phyloP scores from a whole-genome alignment of 495 filamentous ascomycete species.

The Xylaria sp. region DNA sequence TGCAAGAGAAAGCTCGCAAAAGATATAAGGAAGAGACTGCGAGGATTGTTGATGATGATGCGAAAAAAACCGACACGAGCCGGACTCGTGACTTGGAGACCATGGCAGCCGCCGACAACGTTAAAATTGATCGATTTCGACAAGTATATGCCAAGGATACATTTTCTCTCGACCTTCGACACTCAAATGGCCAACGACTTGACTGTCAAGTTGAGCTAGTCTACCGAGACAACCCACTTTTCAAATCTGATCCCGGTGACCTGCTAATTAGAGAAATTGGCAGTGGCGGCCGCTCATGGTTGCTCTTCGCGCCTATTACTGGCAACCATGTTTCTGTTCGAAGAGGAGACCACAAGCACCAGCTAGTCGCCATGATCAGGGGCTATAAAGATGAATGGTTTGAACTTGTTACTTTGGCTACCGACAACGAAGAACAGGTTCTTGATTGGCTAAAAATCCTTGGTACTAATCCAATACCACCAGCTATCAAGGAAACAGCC shows the following conservation, averaged over 20 bases:
- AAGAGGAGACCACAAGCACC: constrained; percentile 69
- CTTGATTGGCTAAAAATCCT: constrained; percentile 88
- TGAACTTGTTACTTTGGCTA: constrained; percentile 75
- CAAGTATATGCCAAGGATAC: constrained; percentile 87
- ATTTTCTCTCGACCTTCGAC: constrained; percentile 83
- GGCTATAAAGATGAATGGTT: constrained; percentile 75
- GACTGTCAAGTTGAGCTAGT: constrained; percentile 90
- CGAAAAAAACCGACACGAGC: constrained; percentile 79
- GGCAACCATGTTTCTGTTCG: constrained; percentile 77
- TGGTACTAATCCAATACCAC: constrained; percentile 77
- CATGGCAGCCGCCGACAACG: constrained; percentile 68
- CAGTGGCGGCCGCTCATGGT: constrained; percentile 71
- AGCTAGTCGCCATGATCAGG: constrained; percentile 86
- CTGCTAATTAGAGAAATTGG: constrained; percentile 90
- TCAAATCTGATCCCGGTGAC: constrained; percentile 69
- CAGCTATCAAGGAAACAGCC: constrained; percentile 48
- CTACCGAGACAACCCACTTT: constrained; percentile 73
- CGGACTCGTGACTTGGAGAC: constrained; percentile 79
- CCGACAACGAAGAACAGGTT: constrained; percentile 76
- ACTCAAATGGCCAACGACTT: constrained; percentile 88
- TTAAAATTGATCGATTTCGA: constrained; percentile 73
- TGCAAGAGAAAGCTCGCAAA: constrained; percentile 77
- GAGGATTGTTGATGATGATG: constrained; percentile 88
- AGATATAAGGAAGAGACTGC: constrained; percentile 85
- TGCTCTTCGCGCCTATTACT: constrained; percentile 87